A percentile compares a stretch with the other conserved stretches of the same genome.
Evolutionary conservation across 2,329 filamentous ascomycete genomes (phyloP).

Genomic region (Atkinsonella texensis): DNA sequence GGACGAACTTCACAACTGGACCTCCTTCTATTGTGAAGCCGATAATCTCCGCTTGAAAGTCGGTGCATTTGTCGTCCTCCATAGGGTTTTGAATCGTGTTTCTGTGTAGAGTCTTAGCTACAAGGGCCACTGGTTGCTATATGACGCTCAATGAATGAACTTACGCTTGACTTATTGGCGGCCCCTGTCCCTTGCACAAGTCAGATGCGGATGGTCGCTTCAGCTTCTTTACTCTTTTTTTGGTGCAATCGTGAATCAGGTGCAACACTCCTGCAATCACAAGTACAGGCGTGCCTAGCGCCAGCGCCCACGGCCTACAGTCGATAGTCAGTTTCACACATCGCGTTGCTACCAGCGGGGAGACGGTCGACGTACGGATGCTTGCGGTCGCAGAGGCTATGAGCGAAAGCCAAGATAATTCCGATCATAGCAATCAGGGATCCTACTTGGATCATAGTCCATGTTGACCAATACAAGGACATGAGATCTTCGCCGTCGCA

Average conservation of each 20-base stretch:
- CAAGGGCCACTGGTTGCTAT: neutral
- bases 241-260: slow-evolving; percentile 30
- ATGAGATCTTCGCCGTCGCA: slow-evolving; percentile 50
- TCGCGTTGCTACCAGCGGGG: neutral
- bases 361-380: slow-evolving; percentile 32
- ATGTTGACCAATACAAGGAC: slow-evolving; percentile 48
- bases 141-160: slow-evolving; percentile 8
- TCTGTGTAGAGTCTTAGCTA: slow-evolving; percentile 2
- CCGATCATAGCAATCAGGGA: slow-evolving; percentile 46
- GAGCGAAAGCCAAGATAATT: slow-evolving; percentile 40
- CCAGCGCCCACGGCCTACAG: slow-evolving; percentile 41
- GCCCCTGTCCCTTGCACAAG: slow-evolving; percentile 15
- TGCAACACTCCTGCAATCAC: slow-evolving; percentile 44
- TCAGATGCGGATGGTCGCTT: slow-evolving; percentile 13
- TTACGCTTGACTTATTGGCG: slow-evolving; percentile 33
- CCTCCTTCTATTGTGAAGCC: slow-evolving; percentile 34
- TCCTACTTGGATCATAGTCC: slow-evolving; percentile 47
- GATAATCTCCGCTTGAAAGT: slow-evolving; percentile 24
- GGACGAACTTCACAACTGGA: slow-evolving; percentile 32
- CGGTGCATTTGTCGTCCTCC: slow-evolving; percentile 22
- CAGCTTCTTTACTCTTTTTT: slow-evolving; percentile 23
- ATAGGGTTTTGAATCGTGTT: slow-evolving; percentile 25
- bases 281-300: slow-evolving; percentile 46
- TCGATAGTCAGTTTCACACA: neutral
- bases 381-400: slow-evolving; percentile 34